Conservation (phyloP, 495 filamentous ascomycete species). For the Cudoniella acicularis region DNA sequence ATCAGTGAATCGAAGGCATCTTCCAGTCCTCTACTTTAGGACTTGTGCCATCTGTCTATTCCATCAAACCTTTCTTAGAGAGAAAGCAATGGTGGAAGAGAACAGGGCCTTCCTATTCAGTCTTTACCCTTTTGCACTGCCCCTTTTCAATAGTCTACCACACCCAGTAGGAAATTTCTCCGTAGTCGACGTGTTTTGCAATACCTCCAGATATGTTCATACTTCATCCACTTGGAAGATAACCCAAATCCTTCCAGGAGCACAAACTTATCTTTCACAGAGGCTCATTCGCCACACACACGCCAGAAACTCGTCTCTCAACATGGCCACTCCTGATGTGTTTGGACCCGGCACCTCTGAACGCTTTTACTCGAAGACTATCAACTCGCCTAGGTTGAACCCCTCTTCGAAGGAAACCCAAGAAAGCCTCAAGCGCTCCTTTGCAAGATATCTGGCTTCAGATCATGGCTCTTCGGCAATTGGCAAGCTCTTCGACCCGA, state of each 20-base stretch:
- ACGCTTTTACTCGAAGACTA: conserved; percentile 7
- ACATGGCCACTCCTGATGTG: conserved; percentile 24
- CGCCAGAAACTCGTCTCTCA: neutral
- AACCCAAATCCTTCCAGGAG: neutral
- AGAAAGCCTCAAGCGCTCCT: conserved; percentile 26
- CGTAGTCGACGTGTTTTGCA: neutral
- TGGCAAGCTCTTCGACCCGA: conserved; percentile 24
- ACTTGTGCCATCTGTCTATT: no score
- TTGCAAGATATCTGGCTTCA: conserved; percentile 23
- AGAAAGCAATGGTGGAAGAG: no score
- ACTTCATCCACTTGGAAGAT: neutral
- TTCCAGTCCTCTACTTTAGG: no score
- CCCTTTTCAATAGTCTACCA: neutral
- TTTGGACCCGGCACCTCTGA: conserved; percentile 17
- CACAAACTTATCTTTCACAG: neutral
- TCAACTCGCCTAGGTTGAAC: conserved; percentile 21
- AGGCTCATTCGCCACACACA: no score
- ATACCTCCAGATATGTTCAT: neutral
- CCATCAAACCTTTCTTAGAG: no score
- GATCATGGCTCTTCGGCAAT: conserved; percentile 16
- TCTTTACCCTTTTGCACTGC: neutral
- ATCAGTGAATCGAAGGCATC: no score
- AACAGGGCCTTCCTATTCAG: no score
- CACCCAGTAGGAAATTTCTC: neutral
- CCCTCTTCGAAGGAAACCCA: conserved; percentile 23